These are phyloP conservation scores for Polygonum aviculare DNA, from an alignment of 148 eudicot genomes.

Conservation along the genomic window DNA sequence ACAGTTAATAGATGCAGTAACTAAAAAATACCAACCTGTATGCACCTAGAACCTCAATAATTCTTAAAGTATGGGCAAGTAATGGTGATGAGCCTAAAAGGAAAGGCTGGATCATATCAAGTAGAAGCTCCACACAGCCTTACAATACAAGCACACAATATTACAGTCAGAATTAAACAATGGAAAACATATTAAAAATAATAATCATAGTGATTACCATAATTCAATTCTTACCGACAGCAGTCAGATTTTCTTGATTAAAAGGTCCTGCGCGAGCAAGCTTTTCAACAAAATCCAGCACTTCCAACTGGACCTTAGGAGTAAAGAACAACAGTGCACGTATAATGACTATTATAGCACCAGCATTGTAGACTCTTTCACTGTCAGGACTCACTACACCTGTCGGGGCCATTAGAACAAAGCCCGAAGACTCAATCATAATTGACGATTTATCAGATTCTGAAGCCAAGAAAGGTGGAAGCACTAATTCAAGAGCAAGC, in stretches of 20 bases:
- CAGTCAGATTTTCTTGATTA: slow-evolving; percentile 92
- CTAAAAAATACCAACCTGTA: slow-evolving; percentile 48
- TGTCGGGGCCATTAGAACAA: slow-evolving; percentile 52
- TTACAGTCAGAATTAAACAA: slow-evolving; percentile 11
- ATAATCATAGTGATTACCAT: slow-evolving; percentile 8
- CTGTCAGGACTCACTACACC: slow-evolving; percentile 57
- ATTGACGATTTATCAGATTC: slow-evolving; percentile 33
- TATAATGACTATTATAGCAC: slow-evolving; percentile 74
- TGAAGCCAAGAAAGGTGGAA: slow-evolving; percentile 69
- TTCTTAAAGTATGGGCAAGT: slow-evolving; percentile 68
- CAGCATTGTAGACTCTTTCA: slow-evolving; percentile 86
- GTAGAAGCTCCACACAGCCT: slow-evolving; percentile 96
- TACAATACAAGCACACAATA: slow-evolving; percentile 16
- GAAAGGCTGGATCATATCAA: slow-evolving; percentile 84
- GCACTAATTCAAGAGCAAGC: slow-evolving; percentile 85
- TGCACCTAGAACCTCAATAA: slow-evolving; percentile 90
- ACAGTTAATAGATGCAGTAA: background rate
- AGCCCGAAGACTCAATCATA: slow-evolving; percentile 40
- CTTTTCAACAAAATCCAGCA: slow-evolving; percentile 71
- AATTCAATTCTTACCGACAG: slow-evolving; percentile 54
- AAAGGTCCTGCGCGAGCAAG: slow-evolving; percentile 86
- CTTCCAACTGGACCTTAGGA: slow-evolving; percentile 92
- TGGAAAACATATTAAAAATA: background rate
- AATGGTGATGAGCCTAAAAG: slow-evolving; percentile 74
- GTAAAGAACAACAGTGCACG: slow-evolving; percentile 88